Percentiles rank a stretch among this genome's conserved stretches.
Evolutionary conservation across 2,329 filamentous ascomycete species (phyloP).

Genomic region (Trichoderma atrobrunneum): DNA sequence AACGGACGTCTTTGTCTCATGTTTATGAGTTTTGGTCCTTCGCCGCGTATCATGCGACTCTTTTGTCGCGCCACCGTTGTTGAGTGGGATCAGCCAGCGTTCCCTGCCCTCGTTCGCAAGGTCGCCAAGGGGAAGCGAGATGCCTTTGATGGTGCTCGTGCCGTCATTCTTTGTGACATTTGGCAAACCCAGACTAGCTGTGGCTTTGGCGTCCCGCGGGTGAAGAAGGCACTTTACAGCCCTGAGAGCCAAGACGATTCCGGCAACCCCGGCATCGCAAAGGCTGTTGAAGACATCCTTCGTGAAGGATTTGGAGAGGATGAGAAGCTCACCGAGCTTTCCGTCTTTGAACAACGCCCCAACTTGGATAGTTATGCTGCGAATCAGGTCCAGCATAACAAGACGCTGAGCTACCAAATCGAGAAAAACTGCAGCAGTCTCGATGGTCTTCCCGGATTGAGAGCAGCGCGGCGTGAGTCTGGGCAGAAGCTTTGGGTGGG

Average conservation of each 20-base stretch:
- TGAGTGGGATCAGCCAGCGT: constrained; percentile 55
- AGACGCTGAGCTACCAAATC: constrained; percentile 54
- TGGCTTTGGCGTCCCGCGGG: constrained; percentile 60
- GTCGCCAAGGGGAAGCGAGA: constrained; percentile 36
- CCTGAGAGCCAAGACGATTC: constrained; percentile 22
- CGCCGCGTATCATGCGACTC: constrained; percentile 61
- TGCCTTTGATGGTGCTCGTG: constrained; percentile 50
- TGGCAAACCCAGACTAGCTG: constrained; percentile 67
- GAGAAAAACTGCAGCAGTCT: constrained; percentile 54
- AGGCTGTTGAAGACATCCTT: constrained; percentile 27
- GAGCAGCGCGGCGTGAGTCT: constrained; percentile 47
- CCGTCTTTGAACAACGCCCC: constrained; percentile 52
- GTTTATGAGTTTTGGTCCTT: constrained; percentile 63
- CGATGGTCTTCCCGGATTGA: constrained; percentile 58
- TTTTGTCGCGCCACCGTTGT: constrained; percentile 60
- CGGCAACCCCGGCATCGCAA: neutral
- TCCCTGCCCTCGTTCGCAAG: constrained; percentile 46
- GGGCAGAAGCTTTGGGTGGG: constrained; percentile 48
- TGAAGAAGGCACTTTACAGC: constrained; percentile 42
- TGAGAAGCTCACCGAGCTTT: constrained; percentile 34
- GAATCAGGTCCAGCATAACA: constrained; percentile 48
- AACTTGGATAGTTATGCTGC: constrained; percentile 53
- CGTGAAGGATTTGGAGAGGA: constrained; percentile 23
- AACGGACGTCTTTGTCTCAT: constrained; percentile 73
- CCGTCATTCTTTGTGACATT: constrained; percentile 60